Conservation (phyloP, 2,329 filamentous ascomycete genomes). For the Bretziella fagacearum region DNA sequence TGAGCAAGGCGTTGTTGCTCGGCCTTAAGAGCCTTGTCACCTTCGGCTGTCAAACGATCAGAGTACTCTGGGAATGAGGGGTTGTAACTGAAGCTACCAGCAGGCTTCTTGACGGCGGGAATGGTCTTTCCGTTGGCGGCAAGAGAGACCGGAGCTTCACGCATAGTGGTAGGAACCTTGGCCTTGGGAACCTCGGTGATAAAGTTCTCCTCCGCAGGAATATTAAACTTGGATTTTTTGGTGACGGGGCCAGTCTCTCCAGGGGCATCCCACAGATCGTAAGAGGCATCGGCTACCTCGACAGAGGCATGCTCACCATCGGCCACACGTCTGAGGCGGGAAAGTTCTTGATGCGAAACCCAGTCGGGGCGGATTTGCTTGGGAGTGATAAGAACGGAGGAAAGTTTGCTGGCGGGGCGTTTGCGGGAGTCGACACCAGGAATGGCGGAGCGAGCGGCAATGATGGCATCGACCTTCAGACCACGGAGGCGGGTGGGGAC, state of each 20-base stretch:
- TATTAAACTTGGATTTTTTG: conserved; percentile 30
- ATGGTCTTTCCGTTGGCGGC: conserved; percentile 66
- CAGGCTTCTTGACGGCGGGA: conserved; percentile 61
- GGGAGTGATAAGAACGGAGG: conserved; percentile 52
- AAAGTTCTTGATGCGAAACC: conserved; percentile 70
- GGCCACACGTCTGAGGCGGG: conserved; percentile 61
- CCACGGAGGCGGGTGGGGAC: conserved; percentile 53
- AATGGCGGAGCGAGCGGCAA: conserved; percentile 66
- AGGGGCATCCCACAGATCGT: conserved; percentile 58
- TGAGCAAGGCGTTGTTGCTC: conserved; percentile 58
- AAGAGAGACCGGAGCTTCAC: conserved; percentile 62
- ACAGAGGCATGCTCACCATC: conserved; percentile 48
- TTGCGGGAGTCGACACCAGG: conserved; percentile 67
- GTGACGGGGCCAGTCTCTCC: conserved; percentile 21
- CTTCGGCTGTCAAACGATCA: conserved; percentile 53
- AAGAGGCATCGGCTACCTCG: conserved; percentile 42
- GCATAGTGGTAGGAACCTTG: conserved; percentile 58
- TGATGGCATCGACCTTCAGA: conserved; percentile 83
- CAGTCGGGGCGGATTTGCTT: conserved; percentile 67
- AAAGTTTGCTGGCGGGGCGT: conserved; percentile 50
- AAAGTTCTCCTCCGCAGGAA: conserved; percentile 30
- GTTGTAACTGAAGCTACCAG: conserved; percentile 82
- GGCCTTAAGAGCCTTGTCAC: conserved; percentile 59
- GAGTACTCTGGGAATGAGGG: conserved; percentile 78
- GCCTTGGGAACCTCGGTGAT: conserved; percentile 47